phyloP scores from a whole-genome alignment of 2,329 filamentous ascomycete genomes.

The Aureobasidium subglaciale region DNA sequence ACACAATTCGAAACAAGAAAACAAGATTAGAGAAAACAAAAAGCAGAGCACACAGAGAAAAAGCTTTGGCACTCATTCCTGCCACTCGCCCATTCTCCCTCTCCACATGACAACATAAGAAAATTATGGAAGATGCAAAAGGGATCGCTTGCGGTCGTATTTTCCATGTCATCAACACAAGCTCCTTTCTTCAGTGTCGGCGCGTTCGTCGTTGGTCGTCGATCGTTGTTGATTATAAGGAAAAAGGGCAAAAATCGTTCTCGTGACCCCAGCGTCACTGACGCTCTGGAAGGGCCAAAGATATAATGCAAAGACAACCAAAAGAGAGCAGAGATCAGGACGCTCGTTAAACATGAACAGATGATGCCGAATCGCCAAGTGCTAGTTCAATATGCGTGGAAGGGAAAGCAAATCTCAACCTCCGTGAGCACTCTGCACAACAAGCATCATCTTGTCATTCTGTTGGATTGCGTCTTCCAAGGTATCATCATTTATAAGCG shows the following conservation, averaged over 20 bases:
- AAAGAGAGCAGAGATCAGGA: background rate
- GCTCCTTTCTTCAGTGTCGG: background rate
- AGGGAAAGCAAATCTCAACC: background rate
- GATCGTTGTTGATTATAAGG: background rate
- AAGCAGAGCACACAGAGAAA: background rate
- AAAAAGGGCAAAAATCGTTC: background rate
- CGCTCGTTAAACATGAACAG: background rate
- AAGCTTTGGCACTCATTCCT: background rate
- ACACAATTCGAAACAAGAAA: background rate
- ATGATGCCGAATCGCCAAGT: background rate
- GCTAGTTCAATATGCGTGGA: background rate
- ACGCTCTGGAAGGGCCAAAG: background rate
- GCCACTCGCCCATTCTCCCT: background rate
- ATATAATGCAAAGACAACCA: background rate
- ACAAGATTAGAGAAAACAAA: background rate
- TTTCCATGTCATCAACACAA: background rate
- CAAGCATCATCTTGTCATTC: slow-evolving; percentile 11
- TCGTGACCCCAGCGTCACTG: background rate
- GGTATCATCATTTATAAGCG: background rate
- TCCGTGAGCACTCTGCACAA: slow-evolving; percentile 6
- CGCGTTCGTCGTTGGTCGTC: background rate
- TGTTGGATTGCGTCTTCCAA: slow-evolving; percentile 9
- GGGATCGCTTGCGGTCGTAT: background rate
- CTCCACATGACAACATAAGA: background rate
- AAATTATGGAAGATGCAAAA: background rate